These are phyloP conservation scores for Singerocomus inundabilis DNA, from an alignment of 1,284 basidiomycete species.

Conservation along the genomic window DNA sequence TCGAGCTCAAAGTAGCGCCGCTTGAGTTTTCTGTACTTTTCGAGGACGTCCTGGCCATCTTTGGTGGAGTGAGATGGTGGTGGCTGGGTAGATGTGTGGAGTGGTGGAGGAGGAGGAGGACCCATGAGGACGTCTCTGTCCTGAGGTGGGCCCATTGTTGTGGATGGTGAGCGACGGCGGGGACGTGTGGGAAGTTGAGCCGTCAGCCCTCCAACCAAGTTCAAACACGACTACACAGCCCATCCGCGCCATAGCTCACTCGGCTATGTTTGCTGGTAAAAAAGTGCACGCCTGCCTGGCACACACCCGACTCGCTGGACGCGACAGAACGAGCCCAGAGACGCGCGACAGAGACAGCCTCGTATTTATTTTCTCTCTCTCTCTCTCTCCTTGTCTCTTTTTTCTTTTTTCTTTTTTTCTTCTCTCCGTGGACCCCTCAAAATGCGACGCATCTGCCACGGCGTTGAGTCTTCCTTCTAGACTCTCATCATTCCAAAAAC, in stretches of 20 bases:
- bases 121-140: constrained; percentile 49
- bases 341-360: too few relatives aligned
- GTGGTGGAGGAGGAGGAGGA: constrained; percentile 43
- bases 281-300: background rate
- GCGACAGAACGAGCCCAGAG: too few relatives aligned
- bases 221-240: constrained; percentile 37
- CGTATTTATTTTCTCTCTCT: too few relatives aligned
- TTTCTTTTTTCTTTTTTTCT: background rate
- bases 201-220: constrained; percentile 28
- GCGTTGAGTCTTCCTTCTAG: constrained; percentile 25
- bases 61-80: constrained; percentile 33
- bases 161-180: constrained; percentile 8
- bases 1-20: constrained; percentile 63
- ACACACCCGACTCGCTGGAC: background rate
- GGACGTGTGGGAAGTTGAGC: constrained; percentile 29
- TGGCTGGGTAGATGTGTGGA: constrained; percentile 24
- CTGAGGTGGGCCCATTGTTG: constrained; percentile 26
- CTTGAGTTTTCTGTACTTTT: constrained; percentile 64
- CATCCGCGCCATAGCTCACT: constrained; percentile 5
- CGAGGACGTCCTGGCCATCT: constrained; percentile 45
- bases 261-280: constrained; percentile 17
- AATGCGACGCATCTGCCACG: constrained; percentile 15
- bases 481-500: constrained; percentile 23
- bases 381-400: too few relatives aligned
- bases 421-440: constrained; percentile 11